These are phyloP conservation scores for Lepraria neglecta DNA, from an alignment of 495 filamentous ascomycete genomes.

Conservation along the genomic window DNA sequence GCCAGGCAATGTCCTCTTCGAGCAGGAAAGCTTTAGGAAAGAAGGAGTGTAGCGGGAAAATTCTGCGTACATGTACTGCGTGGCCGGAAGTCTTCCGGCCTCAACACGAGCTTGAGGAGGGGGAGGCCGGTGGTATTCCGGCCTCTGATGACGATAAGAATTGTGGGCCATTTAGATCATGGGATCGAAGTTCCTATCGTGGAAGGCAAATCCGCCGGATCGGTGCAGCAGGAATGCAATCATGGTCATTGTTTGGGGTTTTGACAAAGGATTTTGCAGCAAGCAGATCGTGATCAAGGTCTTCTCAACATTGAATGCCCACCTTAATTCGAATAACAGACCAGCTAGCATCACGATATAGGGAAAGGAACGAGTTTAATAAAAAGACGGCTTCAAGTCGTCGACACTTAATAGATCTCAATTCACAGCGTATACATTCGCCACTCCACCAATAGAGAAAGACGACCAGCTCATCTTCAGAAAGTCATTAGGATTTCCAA, in stretches of 20 bases:
- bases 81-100: slow-evolving; percentile 22
- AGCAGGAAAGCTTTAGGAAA: neutral
- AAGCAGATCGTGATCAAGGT: neutral
- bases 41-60: neutral
- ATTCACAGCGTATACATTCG: too few species aligned
- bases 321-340: too few species aligned
- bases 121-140: slow-evolving; percentile 20
- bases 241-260: neutral
- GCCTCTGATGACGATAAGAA: slow-evolving; percentile 7
- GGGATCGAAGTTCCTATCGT: neutral
- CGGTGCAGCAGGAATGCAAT: neutral
- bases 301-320: too few species aligned
- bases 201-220: neutral
- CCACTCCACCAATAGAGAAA: too few species aligned
- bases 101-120: slow-evolving; percentile 10
- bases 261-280: neutral
- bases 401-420: too few species aligned
- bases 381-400: too few species aligned
- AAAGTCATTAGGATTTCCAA: too few species aligned
- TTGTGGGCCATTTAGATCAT: neutral
- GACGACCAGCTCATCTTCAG: too few species aligned
- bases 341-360: too few species aligned
- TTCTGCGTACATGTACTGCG: slow-evolving; percentile 8
- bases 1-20: neutral
- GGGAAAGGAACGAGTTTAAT: too few species aligned